Evolutionary conservation across 768 basidiomycete genomes (phyloP), one percentile per base, ranked within the genome.

Genomic region (Trametes elegans): DNA sequence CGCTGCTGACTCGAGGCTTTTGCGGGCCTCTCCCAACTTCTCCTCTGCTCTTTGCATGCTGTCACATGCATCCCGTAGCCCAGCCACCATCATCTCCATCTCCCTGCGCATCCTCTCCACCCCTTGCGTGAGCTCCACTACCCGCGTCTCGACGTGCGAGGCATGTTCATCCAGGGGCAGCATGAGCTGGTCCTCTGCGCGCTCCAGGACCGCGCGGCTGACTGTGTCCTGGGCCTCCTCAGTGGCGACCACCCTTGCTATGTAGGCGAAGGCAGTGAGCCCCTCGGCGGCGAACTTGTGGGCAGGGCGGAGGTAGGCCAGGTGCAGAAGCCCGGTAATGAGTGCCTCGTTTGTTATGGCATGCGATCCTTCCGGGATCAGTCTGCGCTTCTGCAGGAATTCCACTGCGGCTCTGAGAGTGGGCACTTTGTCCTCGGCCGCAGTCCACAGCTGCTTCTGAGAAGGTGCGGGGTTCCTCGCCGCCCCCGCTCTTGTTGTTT

Each of bases 161-260:
- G 53, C 29, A 21, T 55, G 53, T n/a, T 48, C 24, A 8, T 55
- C 53, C 1, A 55, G 46, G 0, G 46, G 45, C 16, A 55, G 28
- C 2, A 2, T 2, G 2, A 55, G 28, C 11, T 55, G 53, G 11
- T 55, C 46, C 16, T 55, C 45, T 3, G 44, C 45, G 14, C 38
- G 36, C 40, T 55, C 46, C 7, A 41, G 16, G 10, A 48, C 39
- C 1, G 14, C 39, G 3, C 21, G 28, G 39, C 29, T 47, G 23
- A 48, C 39, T 10, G 29, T n/a, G 5, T 18, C 24, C 16, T 41
- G 39, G 3, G 14, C 0, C 2, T 27, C 9, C 13, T 32, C 13
- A 7, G 3, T 10, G 23, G 35, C 4, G 14, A 34, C 29, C 1
- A 11, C 46, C 29, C 21, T 32, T 0, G 53, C 53, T 7, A 55